A percentile compares a stretch with the other conserved stretches of the same genome.
Conservation (phyloP, 352 stramenopile species). For the Globisporangium mamillatum region DNA sequence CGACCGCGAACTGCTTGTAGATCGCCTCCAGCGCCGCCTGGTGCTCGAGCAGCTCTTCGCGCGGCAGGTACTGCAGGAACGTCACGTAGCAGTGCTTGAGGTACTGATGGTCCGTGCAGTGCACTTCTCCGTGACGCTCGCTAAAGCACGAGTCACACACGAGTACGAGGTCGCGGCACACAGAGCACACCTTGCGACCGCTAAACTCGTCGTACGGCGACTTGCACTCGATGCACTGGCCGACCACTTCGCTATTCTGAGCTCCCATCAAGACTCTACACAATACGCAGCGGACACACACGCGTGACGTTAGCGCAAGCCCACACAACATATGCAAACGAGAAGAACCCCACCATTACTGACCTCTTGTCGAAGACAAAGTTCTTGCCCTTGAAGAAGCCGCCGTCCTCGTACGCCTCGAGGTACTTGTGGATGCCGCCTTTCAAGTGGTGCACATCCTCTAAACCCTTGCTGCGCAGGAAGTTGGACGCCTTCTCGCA, state of each 20-base stretch:
- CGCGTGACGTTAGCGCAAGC: not conserved
- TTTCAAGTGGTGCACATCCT: conserved; percentile 68
- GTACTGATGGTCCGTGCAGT: conserved; percentile 72
- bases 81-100: conserved; percentile 73
- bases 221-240: conserved; percentile 70
- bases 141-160: conserved; percentile 68
- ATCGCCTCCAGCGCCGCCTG: conserved; percentile 47
- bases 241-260: conserved; percentile 61
- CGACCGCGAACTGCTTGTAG: conserved; percentile 36
- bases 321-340: conserved; percentile 3
- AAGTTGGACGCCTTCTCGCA: conserved; percentile 79
- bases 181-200: conserved; percentile 65
- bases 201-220: conserved; percentile 56
- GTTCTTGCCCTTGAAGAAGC: conserved; percentile 75
- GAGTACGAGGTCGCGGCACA: conserved; percentile 69
- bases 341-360: not conserved
- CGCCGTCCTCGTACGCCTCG: conserved; percentile 52
- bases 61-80: conserved; percentile 64
- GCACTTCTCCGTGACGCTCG: conserved; percentile 54
- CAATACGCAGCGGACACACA: not conserved
- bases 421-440: conserved; percentile 79
- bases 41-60: conserved; percentile 40
- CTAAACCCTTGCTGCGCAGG: conserved; percentile 45
- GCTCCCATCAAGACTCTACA: conserved; percentile 54
- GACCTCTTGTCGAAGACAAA: conserved; percentile 81